Percentiles rank a stretch among this genome's conserved stretches.
These are phyloP conservation scores for Caryopteris hybrid DNA, from an alignment of 305 asterid genomes.

Conservation along the genomic window DNA sequence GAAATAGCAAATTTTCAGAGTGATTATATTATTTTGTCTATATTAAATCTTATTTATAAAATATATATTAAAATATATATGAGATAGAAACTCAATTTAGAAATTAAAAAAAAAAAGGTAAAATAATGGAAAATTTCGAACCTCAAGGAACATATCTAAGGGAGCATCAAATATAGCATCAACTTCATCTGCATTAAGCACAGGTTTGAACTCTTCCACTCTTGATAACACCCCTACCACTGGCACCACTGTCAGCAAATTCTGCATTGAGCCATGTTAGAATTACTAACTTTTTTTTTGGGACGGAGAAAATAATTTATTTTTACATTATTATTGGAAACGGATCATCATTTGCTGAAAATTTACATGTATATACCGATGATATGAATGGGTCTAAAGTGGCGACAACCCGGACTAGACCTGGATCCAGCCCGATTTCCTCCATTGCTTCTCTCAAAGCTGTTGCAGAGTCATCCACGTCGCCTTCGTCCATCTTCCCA, in stretches of 20 bases:
- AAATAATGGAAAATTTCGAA: no score
- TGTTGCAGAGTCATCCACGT: constrained; percentile 46
- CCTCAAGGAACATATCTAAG: constrained; percentile 53
- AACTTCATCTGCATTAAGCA: constrained; percentile 49
- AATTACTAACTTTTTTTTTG: no score
- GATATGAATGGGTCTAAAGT: constrained; percentile 49
- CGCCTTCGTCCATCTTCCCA: constrained; percentile 54
- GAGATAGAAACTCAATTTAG: no score
- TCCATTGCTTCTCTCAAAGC: constrained; percentile 58
- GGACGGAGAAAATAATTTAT: no score
- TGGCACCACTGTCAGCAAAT: constrained; percentile 51
- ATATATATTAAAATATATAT: no score
- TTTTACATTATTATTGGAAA: no score
- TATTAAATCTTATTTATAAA: no score
- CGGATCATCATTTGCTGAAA: no score
- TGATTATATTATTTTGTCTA: no score
- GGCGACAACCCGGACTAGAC: constrained; percentile 44
- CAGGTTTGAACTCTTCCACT: constrained; percentile 46
- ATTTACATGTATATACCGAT: constrained; percentile 21
- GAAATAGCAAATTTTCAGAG: no score
- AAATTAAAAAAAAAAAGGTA: no score
- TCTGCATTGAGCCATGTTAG: no score
- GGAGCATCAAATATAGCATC: constrained; percentile 57
- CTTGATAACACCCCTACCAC: constrained; percentile 42
- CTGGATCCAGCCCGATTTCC: constrained; percentile 50